Base-by-base conservation (phyloP, 2,329 filamentous ascomycete genomes). In the Annulohypoxylon truncatum region DNA sequence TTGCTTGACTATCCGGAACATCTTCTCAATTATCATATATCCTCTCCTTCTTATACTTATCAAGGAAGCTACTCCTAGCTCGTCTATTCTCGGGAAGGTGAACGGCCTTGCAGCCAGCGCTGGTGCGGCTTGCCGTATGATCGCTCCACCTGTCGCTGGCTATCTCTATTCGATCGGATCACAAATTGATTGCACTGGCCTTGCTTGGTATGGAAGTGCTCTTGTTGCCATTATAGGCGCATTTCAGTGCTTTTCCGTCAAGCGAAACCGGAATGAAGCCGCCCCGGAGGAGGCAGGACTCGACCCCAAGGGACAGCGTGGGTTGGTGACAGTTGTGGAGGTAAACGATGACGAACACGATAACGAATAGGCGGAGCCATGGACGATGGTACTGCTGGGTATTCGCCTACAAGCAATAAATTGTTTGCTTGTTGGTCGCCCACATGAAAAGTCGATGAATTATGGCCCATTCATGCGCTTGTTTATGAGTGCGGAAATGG, bases 41-140 rank as follows among this genome's bases (percentile, higher is more conserved):
- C 89, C 89, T 2, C 81, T 90, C 4, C 82, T 91, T 35, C 81
- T 91, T 46, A 91, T 91, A 70, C 80, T 90, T 29, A 85, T 91
- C 81, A 91, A 91, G 77, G 87, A 90, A 73, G 87, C 87, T 1
- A 89, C 87, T 0, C 87, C 88, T 1, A 83, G 81, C 29, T 79
- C 82, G 5, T 80, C 80, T 42, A 83, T 88, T 5, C 79, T 90
- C 38, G 89, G 89, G 54, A 88, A 84, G 71, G 85, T 91, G 71
- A 91, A 91, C 66, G 89, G 89, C 3, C 77, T 91, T 44, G 88
- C 89, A 20, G 89, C 89, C 53, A 89, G 87, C 61, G 88, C 87
- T 2, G 88, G 88, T 24, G 89, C 88, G 5, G 88, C 86, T 5
- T 91, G 88, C 72, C 83, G 90, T 60, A 92, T 91, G 77, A 79